Evolutionary conservation across 805 yeast genomes (phyloP).

Genomic region (Zygoascus tannicola): DNA sequence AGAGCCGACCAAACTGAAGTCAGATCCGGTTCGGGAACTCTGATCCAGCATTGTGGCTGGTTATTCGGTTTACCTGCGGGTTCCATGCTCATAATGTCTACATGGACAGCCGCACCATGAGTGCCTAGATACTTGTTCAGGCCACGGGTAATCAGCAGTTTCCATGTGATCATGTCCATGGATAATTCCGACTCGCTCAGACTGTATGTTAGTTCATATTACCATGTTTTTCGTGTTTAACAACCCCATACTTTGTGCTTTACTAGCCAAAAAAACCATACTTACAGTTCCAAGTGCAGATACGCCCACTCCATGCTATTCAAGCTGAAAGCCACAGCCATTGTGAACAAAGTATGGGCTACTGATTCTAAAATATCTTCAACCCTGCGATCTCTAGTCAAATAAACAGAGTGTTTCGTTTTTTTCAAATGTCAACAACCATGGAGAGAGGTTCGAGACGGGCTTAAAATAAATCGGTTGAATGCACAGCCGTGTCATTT

Average conservation of each 20-base stretch:
- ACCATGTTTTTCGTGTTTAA: not conserved
- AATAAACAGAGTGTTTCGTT: too few relatives aligned
- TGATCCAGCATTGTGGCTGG: conserved; percentile 13
- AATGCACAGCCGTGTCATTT: too few relatives aligned
- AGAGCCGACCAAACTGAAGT: conserved; percentile 16
- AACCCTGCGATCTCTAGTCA: too few relatives aligned
- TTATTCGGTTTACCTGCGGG: not conserved
- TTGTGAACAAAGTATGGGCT: too few relatives aligned
- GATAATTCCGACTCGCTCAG: conserved; percentile 7
- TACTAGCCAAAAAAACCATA: conserved; percentile 4
- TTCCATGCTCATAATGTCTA: conserved; percentile 21
- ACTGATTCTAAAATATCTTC: too few relatives aligned
- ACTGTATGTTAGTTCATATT: not conserved
- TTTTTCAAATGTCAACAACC: too few relatives aligned
- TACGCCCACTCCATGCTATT: conserved; percentile 26
- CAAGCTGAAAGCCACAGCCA: conserved; percentile 13
- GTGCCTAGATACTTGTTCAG: conserved; percentile 22
- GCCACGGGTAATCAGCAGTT: conserved; percentile 17
- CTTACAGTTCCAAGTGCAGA: conserved; percentile 21
- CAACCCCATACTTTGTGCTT: conserved; percentile 1
- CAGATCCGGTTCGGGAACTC: conserved; percentile 16
- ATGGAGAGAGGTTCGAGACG: too few relatives aligned
- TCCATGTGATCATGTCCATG: conserved; percentile 26
- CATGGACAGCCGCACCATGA: conserved; percentile 23
- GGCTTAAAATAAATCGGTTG: too few relatives aligned